phyloP scores from a whole-genome alignment of 306 rosid species.

The Trifolium fragiferum region DNA sequence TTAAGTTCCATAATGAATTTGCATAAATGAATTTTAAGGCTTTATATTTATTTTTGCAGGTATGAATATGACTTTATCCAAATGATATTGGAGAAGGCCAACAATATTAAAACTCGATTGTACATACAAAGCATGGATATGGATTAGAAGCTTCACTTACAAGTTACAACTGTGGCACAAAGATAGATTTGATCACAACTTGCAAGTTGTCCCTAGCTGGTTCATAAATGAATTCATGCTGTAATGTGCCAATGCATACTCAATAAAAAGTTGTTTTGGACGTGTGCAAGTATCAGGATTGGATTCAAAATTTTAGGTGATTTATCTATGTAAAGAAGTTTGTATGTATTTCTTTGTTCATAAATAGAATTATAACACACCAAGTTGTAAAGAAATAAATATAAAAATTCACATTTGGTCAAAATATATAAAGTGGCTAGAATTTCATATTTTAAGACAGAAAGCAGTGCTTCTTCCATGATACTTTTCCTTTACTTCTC shows the following conservation, averaged over 20 bases:
- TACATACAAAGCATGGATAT: conserved; percentile 12
- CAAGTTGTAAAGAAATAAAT: too few relatives aligned
- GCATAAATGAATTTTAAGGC: neutral
- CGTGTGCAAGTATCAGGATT: neutral
- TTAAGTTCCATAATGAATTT: neutral
- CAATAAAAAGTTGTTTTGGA: neutral
- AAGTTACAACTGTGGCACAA: neutral
- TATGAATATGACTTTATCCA: conserved; percentile 13
- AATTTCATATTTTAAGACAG: too few relatives aligned
- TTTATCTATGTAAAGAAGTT: neutral
- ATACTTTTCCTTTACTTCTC: neutral
- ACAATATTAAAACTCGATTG: conserved; percentile 5
- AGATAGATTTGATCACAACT: neutral
- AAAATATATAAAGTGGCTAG: too few relatives aligned
- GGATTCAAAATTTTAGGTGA: neutral
- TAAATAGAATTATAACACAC: too few relatives aligned
- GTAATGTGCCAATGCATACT: neutral
- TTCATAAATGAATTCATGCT: neutral
- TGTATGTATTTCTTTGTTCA: too few relatives aligned
- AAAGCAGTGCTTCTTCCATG: neutral
- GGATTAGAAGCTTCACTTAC: neutral
- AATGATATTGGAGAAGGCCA: conserved; percentile 7
- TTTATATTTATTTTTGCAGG: conserved; percentile 4
- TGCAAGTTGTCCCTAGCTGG: neutral
- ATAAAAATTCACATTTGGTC: too few relatives aligned